Evolutionary conservation across 1,284 basidiomycete genomes (phyloP), one percentile per base, ranked within the genome.

Genomic region (Pyrrhoderma noxium): DNA sequence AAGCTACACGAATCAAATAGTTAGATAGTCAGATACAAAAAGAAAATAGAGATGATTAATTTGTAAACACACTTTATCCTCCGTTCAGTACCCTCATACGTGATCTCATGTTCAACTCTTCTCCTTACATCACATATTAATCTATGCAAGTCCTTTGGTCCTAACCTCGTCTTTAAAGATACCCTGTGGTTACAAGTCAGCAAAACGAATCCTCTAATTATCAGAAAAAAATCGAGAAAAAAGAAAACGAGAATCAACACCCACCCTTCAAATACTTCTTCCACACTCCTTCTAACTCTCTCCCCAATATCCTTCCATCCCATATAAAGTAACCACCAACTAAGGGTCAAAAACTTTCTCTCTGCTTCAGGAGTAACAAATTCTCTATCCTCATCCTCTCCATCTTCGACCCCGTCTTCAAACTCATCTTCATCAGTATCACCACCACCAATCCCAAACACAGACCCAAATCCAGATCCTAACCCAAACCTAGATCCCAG

Each of bases 251-350:
- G 2, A 3, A 45, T 7, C 45, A 38, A n/a, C 3, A 72, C 80
- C 57, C 57, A 90, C 89, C 77, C 77, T 53, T 86, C 81, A 56
- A 94, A 85, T 0, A 86, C 84, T 49, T 85, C 84, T 61, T 91
- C 84, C 0, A 93, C 88, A 0, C 80, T 86, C 40, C 75, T 68
- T 56, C 81, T 67, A 1, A 93, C 85, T 19, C 85, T 70, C 57
- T 84, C 80, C 1, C 80, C 80, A 0, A 94, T 75, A 50, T 85
- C 80, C 59, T 85, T 85, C 89, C 92, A 94, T 0, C 93, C 92
- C 2, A 88, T 82, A 60, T 95, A 85, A 50, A 95, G 63, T 44
- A 94, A 74, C 89, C 91, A 94, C 89, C 91, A 95, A 47, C 82
- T 89, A 56, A 93, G 77, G 0, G 89, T 92, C 52, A 95, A 71